Conservation (phyloP, 2,329 filamentous ascomycete genomes). For the Lasiodiplodia gonubiensis region DNA sequence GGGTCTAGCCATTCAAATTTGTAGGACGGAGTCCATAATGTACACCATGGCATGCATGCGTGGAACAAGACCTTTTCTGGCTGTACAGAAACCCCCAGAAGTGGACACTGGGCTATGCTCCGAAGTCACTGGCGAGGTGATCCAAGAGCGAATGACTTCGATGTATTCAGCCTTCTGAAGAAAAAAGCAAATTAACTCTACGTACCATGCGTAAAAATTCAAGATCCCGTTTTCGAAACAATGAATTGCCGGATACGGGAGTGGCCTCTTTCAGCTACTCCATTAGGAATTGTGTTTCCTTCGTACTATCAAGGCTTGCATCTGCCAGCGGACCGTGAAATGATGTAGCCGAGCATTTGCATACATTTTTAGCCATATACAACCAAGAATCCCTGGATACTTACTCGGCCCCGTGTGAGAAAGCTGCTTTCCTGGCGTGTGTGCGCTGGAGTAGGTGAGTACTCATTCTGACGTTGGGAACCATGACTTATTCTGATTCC, state of each 20-base stretch:
- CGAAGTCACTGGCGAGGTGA: neutral
- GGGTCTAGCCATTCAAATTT: neutral
- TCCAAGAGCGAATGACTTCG: slow-evolving; percentile 33
- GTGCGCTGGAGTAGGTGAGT: neutral
- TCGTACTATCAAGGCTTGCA: no score
- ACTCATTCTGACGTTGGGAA: no score
- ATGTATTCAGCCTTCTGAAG: neutral
- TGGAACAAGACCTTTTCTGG: slow-evolving; percentile 44
- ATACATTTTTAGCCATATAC: neutral
- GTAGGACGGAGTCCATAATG: neutral
- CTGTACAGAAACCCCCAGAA: slow-evolving; percentile 45
- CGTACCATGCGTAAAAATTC: slow-evolving; percentile 38
- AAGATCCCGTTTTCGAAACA: no score
- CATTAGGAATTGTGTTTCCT: no score
- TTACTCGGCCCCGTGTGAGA: neutral
- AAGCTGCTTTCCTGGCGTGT: neutral
- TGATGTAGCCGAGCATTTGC: slow-evolving; percentile 1
- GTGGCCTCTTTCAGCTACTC: slow-evolving; percentile 24
- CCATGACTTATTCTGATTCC: neutral
- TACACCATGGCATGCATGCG: slow-evolving; percentile 49
- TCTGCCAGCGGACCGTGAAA: neutral
- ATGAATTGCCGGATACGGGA: slow-evolving; percentile 40
- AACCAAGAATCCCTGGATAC: neutral
- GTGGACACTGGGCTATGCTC: slow-evolving; percentile 48
- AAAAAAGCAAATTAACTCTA: neutral